A percentile compares a stretch with the other conserved stretches of the same genome.
Conservation (phyloP, 139 green algal genomes). For the Coelastrella sp. region DNA sequence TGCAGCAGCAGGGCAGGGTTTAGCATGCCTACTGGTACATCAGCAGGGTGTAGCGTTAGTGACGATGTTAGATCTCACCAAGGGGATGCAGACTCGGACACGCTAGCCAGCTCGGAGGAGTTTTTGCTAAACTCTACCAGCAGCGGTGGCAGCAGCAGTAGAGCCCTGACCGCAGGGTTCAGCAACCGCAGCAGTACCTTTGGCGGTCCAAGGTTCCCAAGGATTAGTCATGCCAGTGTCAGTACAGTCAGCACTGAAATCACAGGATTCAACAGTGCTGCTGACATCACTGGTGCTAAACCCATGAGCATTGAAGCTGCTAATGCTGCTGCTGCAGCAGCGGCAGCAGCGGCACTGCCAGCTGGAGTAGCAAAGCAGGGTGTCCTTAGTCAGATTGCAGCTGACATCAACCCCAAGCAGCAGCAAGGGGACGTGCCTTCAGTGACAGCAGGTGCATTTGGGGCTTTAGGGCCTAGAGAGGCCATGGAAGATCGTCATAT, state of each 20-base stretch:
- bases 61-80: background rate
- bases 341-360: constrained; percentile 24
- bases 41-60: background rate
- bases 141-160: background rate
- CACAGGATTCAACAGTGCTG: background rate
- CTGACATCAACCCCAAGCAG: constrained; percentile 20
- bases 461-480: constrained; percentile 58
- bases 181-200: background rate
- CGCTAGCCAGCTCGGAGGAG: constrained; percentile 19
- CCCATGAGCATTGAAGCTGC: background rate
- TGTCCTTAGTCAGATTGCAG: constrained; percentile 4
- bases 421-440: background rate
- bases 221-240: background rate
- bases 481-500: constrained; percentile 88
- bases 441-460: constrained; percentile 50
- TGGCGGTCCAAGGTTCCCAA: background rate
- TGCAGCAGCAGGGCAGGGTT: constrained; percentile 29
- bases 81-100: constrained; percentile 13
- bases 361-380: background rate
- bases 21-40: background rate
- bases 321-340: constrained; percentile 33
- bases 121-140: background rate
- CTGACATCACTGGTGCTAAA: background rate
- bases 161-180: background rate
- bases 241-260: constrained; percentile 2